These are phyloP conservation scores for Claviceps humidiphila DNA, from an alignment of 2,329 filamentous ascomycete species.

Conservation along the genomic window DNA sequence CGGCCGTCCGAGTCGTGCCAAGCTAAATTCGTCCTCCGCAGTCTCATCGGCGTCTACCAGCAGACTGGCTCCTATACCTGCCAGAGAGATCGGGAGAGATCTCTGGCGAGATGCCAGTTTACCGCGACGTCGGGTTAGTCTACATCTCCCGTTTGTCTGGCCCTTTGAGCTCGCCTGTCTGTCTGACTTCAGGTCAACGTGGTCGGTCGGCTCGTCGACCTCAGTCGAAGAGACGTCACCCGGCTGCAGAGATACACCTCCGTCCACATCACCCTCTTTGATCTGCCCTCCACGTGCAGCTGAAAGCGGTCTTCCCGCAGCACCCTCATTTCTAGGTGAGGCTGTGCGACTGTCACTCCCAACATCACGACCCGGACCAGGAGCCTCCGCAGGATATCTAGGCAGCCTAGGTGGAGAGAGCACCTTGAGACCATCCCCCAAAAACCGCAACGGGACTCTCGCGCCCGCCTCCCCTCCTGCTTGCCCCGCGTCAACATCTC, in stretches of 20 bases:
- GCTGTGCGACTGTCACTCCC: neutral
- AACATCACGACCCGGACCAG: neutral
- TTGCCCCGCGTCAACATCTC: slow-evolving; percentile 3
- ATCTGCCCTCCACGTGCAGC: neutral
- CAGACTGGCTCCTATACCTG: slow-evolving; percentile 15
- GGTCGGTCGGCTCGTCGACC: neutral
- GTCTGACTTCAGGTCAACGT: neutral
- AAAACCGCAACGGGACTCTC: slow-evolving; percentile 2
- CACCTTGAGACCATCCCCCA: slow-evolving; percentile 4
- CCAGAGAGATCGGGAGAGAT: slow-evolving; percentile 10
- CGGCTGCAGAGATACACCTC: slow-evolving; percentile 2
- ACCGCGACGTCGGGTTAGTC: neutral
- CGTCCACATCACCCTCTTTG: slow-evolving; percentile 2
- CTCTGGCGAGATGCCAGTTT: neutral
- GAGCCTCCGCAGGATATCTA: neutral
- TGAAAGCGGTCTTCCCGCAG: no score
- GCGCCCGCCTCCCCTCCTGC: neutral
- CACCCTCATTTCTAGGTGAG: neutral
- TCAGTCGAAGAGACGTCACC: neutral
- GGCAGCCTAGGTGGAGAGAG: neutral
- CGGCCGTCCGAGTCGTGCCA: slow-evolving; percentile 6
- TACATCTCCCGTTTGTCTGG: neutral
- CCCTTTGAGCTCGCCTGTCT: neutral
- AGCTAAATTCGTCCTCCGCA: slow-evolving; percentile 10
- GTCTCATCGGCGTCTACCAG: slow-evolving; percentile 8